Evolutionary conservation across 1,139 yeast genomes (phyloP).

Genomic region (Diutina catenulata): DNA sequence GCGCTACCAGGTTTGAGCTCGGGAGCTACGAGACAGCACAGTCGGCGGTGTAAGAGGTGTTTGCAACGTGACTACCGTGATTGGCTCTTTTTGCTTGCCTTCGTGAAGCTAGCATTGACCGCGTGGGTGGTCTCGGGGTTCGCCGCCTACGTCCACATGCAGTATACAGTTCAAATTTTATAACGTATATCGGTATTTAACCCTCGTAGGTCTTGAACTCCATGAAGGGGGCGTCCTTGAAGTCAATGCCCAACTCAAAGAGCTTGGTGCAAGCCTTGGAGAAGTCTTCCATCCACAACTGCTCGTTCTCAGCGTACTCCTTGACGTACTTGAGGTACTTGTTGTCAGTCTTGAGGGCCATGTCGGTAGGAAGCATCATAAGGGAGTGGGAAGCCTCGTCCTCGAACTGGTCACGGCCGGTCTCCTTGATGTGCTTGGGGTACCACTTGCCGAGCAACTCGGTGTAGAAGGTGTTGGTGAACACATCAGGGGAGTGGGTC

Average conservation of each 20-base stretch:
- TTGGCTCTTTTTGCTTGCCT: too few species aligned
- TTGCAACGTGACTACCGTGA: too few species aligned
- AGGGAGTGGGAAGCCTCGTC: slow-evolving; percentile 61
- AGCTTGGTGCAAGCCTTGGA: slow-evolving; percentile 56
- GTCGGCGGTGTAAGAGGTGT: too few species aligned
- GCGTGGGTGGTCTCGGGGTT: too few species aligned
- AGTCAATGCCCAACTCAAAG: slow-evolving; percentile 64
- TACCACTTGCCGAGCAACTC: slow-evolving; percentile 73
- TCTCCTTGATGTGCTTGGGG: slow-evolving; percentile 20
- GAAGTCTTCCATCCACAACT: slow-evolving; percentile 61
- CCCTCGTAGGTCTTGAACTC: slow-evolving; percentile 63
- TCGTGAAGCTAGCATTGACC: too few species aligned
- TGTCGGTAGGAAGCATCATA: slow-evolving; percentile 89
- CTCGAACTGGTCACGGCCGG: slow-evolving; percentile 41
- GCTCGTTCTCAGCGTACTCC: slow-evolving; percentile 61
- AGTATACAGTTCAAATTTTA: too few species aligned
- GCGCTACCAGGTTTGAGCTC: too few species aligned
- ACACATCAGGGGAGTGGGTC: slow-evolving; percentile 81
- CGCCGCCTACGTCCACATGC: too few species aligned
- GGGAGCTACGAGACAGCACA: too few species aligned
- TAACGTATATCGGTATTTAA: too few species aligned
- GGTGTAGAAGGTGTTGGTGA: slow-evolving; percentile 73
- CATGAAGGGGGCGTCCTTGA: slow-evolving; percentile 33
- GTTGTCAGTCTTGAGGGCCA: slow-evolving; percentile 58
- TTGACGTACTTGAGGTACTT: slow-evolving; percentile 56